These are phyloP conservation scores for Daldinia sp. DNA, from an alignment of 2,329 filamentous ascomycete genomes.

Conservation along the genomic window DNA sequence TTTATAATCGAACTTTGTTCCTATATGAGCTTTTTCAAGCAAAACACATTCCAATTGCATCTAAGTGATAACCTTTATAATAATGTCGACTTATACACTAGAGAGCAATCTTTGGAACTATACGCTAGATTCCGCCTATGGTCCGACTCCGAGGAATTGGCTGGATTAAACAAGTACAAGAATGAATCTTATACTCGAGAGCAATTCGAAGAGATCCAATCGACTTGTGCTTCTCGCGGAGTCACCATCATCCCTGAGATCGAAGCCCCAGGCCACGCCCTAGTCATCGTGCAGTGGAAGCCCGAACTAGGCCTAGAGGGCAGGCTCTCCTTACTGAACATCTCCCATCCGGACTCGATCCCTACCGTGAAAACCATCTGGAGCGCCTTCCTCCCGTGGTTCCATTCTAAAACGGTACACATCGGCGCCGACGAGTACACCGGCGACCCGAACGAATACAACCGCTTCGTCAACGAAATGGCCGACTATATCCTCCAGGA, in stretches of 20 bases:
- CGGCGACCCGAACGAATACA: constrained; percentile 57
- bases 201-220: constrained; percentile 62
- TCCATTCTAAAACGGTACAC: constrained; percentile 62
- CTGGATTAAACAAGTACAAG: constrained; percentile 57
- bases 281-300: constrained; percentile 67
- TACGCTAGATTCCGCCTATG: constrained; percentile 64
- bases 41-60: constrained; percentile 67
- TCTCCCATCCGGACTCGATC: constrained; percentile 62
- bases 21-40: constrained; percentile 69
- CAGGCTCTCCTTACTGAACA: constrained; percentile 61
- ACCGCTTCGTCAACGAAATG: constrained; percentile 62
- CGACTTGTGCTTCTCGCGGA: constrained; percentile 60
- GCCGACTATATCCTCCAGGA: constrained; percentile 52
- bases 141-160: constrained; percentile 57
- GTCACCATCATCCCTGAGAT: constrained; percentile 68
- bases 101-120: constrained; percentile 56
- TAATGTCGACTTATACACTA: constrained; percentile 57
- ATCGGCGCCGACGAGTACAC: constrained; percentile 66
- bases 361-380: constrained; percentile 62
- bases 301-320: constrained; percentile 59
- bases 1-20: constrained; percentile 66
- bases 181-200: constrained; percentile 64
- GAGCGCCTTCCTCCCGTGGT: constrained; percentile 63
- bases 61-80: constrained; percentile 64
- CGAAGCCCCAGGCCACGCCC: constrained; percentile 65